Conservation (phyloP, 163 green algal species). For the Scenedesmus sp. region DNA sequence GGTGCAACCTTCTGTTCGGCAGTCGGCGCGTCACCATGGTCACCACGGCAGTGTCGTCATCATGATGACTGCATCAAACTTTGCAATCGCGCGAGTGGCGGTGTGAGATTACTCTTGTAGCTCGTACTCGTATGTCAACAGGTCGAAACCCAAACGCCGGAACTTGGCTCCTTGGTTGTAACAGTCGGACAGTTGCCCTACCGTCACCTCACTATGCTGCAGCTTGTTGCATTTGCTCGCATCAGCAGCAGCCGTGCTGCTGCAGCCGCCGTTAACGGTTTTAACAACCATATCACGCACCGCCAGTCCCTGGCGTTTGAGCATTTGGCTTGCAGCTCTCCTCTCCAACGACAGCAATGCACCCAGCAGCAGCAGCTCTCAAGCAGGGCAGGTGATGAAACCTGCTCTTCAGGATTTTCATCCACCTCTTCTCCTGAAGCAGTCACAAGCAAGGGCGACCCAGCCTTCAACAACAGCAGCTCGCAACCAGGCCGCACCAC, state of each 20-base stretch:
- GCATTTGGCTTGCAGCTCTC: background rate
- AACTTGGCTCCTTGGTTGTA: too few relatives aligned
- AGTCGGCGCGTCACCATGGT: too few relatives aligned
- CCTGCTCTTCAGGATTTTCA: background rate
- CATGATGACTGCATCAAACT: too few relatives aligned
- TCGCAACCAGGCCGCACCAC: background rate
- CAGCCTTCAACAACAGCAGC: background rate
- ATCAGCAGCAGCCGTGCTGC: background rate
- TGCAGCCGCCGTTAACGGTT: background rate
- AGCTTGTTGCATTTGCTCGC: background rate
- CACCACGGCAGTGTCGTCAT: too few relatives aligned
- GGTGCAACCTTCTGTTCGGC: too few relatives aligned
- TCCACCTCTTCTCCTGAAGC: background rate
- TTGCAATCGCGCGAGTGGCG: too few relatives aligned
- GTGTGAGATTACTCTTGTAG: too few relatives aligned
- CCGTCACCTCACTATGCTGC: background rate
- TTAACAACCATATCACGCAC: background rate
- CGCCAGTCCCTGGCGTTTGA: background rate
- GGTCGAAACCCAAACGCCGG: too few relatives aligned
- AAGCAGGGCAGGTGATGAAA: slow-evolving; percentile 9
- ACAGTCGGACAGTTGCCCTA: too few relatives aligned
- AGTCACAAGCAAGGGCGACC: background rate
- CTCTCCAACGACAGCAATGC: background rate
- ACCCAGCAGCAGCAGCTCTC: slow-evolving; percentile 9
- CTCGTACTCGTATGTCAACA: too few relatives aligned